A percentile compares a stretch with the other conserved stretches of the same genome.
These are phyloP conservation scores for Arxiozyma telluris DNA, from an alignment of 1,139 yeast species.

Conservation along the genomic window DNA sequence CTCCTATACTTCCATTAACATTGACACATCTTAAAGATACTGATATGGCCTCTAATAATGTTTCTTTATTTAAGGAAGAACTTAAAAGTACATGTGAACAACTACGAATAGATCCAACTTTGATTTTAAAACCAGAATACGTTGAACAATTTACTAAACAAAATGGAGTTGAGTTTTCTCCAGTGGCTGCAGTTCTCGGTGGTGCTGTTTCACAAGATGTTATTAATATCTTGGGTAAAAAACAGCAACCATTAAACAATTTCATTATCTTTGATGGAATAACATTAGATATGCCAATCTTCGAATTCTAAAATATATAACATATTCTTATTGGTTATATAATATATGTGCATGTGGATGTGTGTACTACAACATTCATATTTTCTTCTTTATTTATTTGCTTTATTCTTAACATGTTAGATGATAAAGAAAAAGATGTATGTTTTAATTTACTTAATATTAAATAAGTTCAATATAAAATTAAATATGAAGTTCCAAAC, in stretches of 20 bases:
- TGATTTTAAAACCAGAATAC: slow-evolving; percentile 33
- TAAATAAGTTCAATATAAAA: slow-evolving; percentile 1
- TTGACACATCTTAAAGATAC: slow-evolving; percentile 40
- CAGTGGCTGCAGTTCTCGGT: slow-evolving; percentile 82
- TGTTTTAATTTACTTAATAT: neutral
- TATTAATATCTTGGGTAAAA: slow-evolving; percentile 67
- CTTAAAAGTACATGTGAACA: slow-evolving; percentile 31
- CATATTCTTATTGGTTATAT: neutral
- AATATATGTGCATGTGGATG: neutral
- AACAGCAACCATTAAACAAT: slow-evolving; percentile 78
- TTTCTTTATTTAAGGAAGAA: slow-evolving; percentile 21
- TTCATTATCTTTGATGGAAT: slow-evolving; percentile 67
- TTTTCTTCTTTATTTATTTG: neutral
- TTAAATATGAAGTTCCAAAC: neutral
- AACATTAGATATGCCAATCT: slow-evolving; percentile 69
- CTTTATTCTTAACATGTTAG: neutral
- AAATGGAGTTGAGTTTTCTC: slow-evolving; percentile 64
- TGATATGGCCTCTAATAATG: slow-evolving; percentile 5
- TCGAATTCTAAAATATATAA: slow-evolving; percentile 26
- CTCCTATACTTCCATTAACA: slow-evolving; percentile 54
- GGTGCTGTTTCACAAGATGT: slow-evolving; percentile 89
- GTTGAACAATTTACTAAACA: slow-evolving; percentile 40
- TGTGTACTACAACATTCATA: neutral
- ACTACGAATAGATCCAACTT: slow-evolving; percentile 36
- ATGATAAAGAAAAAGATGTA: neutral